Evolutionary conservation across 1,284 basidiomycete species (phyloP).

Genomic region (Cutaneotrichosporon spelunceum): DNA sequence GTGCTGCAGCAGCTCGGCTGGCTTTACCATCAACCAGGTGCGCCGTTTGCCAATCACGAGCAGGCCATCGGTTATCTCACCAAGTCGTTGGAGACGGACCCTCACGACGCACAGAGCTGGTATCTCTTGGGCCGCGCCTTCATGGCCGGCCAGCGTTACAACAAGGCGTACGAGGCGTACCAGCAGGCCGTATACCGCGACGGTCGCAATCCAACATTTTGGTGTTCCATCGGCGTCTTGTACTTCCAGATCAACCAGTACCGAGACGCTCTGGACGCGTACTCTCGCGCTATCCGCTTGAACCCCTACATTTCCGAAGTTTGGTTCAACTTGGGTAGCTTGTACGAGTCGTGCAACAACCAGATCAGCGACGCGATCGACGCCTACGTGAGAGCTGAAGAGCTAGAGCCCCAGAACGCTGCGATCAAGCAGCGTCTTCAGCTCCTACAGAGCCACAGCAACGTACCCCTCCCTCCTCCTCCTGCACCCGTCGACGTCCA

Average conservation of each 20-base stretch:
- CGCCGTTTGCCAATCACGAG: constrained; percentile 92
- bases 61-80: constrained; percentile 89
- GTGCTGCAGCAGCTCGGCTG: constrained; percentile 97
- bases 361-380: constrained; percentile 98
- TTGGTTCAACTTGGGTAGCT: constrained; percentile 95
- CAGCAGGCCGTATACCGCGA: constrained; percentile 99
- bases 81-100: constrained; percentile 89
- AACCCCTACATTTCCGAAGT: constrained; percentile 99
- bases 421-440: constrained; percentile 74
- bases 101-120: constrained; percentile 97
- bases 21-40: constrained; percentile 92
- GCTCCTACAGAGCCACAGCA: constrained; percentile 74
- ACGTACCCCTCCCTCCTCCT: constrained; percentile 69
- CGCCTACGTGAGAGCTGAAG: constrained; percentile 87
- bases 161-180: constrained; percentile 99
- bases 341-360: constrained; percentile 99
- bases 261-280: constrained; percentile 95
- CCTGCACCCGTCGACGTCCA: constrained; percentile 92
- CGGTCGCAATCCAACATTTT: constrained; percentile 97
- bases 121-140: constrained; percentile 96
- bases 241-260: constrained; percentile 99
- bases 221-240: constrained; percentile 98
- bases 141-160: constrained; percentile 98
- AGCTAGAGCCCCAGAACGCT: constrained; percentile 77
- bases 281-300: constrained; percentile 95